These are phyloP conservation scores for Davidsoniella eucalypti DNA, from an alignment of 2,329 filamentous ascomycete species.

Conservation along the genomic window DNA sequence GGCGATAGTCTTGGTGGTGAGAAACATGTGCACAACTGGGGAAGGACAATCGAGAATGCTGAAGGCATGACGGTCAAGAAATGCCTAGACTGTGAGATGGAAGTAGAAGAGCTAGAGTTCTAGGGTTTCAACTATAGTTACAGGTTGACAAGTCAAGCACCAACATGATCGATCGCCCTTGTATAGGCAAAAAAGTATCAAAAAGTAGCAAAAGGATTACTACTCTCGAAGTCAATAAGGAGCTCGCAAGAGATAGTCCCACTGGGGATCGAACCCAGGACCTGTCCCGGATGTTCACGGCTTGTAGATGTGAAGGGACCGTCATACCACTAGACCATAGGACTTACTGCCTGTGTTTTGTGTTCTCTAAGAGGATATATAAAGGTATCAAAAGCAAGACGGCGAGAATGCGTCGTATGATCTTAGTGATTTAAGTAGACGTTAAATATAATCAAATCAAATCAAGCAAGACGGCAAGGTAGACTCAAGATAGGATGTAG, in stretches of 20 bases:
- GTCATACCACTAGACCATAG: constrained; percentile 14
- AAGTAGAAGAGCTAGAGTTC: constrained; percentile 61
- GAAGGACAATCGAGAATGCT: constrained; percentile 48
- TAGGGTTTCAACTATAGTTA: constrained; percentile 17
- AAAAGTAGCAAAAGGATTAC: not conserved
- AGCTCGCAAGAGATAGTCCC: constrained; percentile 5
- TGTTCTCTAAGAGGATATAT: not conserved
- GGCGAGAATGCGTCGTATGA: too few relatives aligned
- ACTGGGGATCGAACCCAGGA: constrained; percentile 14
- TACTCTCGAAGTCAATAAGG: not conserved
- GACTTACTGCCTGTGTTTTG: not conserved
- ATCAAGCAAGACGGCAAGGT: not conserved
- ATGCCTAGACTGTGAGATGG: constrained; percentile 60
- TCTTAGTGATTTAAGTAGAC: too few relatives aligned
- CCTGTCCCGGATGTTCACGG: constrained; percentile 9
- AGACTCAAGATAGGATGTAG: too few relatives aligned
- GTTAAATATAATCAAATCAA: too few relatives aligned
- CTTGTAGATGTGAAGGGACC: constrained; percentile 10
- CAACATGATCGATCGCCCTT: too few relatives aligned
- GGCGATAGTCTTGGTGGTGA: constrained; percentile 56
- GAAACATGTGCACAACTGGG: constrained; percentile 84
- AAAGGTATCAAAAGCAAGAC: too few relatives aligned
- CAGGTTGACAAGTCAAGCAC: not conserved
- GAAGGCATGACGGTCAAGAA: constrained; percentile 67
- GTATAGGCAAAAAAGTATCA: not conserved